Percentiles rank a stretch among this genome's conserved stretches.
Conservation (phyloP, 2,329 filamentous ascomycete genomes). For the Monosporascus sp. region DNA sequence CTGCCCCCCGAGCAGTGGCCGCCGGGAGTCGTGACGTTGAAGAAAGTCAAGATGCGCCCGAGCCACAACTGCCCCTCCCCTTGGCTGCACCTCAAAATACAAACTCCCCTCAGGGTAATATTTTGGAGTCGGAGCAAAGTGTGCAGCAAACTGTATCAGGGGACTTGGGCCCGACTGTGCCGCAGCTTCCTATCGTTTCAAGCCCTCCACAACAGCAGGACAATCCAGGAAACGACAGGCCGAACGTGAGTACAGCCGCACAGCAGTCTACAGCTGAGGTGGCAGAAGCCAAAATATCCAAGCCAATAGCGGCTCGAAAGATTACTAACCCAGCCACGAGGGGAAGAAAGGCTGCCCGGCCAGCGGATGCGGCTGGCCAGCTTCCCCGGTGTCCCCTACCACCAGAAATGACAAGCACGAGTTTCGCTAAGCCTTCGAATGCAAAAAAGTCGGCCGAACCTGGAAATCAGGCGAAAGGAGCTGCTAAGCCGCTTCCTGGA, state of each 20-base stretch:
- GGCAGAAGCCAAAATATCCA: conserved; percentile 1
- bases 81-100: neutral
- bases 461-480: conserved; percentile 6
- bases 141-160: neutral
- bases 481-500: conserved; percentile 29
- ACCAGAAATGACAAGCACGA: conserved; percentile 6
- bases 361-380: conserved; percentile 45
- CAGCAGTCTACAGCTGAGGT: neutral
- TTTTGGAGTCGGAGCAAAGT: too few species aligned
- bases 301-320: conserved; percentile 7
- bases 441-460: conserved; percentile 3
- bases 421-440: neutral
- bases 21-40: neutral
- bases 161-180: neutral
- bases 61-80: neutral
- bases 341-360: conserved; percentile 48
- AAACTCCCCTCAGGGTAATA: neutral
- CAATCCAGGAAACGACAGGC: neutral
- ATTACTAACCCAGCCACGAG: conserved; percentile 45
- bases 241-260: neutral
- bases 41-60: neutral
- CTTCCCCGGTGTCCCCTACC: conserved; percentile 33
- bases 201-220: neutral
- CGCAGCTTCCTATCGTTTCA: neutral
- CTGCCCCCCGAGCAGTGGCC: too few species aligned